Base-by-base conservation (phyloP, 441 rosid genomes). In the Eutrema salsugineum region DNA sequence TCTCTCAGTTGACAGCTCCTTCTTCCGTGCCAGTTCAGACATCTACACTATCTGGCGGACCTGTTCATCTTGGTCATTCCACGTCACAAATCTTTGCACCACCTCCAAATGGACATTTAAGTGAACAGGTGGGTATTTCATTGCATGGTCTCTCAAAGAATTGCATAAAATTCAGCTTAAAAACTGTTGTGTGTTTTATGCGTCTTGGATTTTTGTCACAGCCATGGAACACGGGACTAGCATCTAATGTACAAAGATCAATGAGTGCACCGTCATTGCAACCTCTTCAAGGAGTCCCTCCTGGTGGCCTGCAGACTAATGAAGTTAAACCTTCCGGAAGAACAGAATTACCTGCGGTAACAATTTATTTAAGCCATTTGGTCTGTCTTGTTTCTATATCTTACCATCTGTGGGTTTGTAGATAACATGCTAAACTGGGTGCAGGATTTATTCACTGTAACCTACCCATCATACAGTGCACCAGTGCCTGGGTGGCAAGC, bases 271-370 rank as follows among this genome's bases (percentile, higher is more conserved):
- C 86, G 43, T 71, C 89, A 68, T 75, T 74, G 30, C 91, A 79
- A 72, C 78, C 86, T 48, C 54, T 57, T 50, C 75, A 77, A 44
- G 85, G 67, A 32, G 76, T 61, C 3, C 63, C 76, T 70, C 66
- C 82, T 17, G 64, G 71, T 28, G 79, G 80, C 67, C 68, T 59
- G 49, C 88, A 80, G 47, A 78, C 81, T 69, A 53, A 82, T 28
- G 96, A 91, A 64, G 80, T 74, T 46, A 83, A 84, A 75, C 65
- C 83, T 39, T 68, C 71, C 32, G 90, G 87, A 79, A 93, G 97
- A 82, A 79, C 66, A 76, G 96, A 84, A 85, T 78, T 93, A 75
- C 92, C 99, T 64, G 84, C 51, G 89, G 98, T 95, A 88, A 70
- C 66, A 40, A 46, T 66, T 48, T 36, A n/a, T 38, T 28, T 63